Base-by-base conservation (phyloP, 768 basidiomycete species). In the Leccinum broughii region DNA sequence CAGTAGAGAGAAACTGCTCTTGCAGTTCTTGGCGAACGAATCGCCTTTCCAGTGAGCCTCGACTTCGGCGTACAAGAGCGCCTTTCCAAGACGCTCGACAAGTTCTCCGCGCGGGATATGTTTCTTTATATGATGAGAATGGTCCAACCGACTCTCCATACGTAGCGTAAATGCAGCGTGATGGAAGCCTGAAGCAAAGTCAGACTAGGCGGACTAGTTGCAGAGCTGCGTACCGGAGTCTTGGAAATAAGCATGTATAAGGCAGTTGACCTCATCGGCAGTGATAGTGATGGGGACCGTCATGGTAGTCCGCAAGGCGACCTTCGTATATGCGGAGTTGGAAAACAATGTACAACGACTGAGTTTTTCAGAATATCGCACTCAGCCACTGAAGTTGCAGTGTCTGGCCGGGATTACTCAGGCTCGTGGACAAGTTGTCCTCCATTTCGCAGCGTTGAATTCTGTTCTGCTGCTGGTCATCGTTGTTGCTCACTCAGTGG, bases 121-220 rank as follows among this genome's bases (percentile, higher is more conserved):
- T 68, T 87, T 89, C 63, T 82, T 78, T 60, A 87, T 81, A 63
- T 86, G 80, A 50, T 87, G 82, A 3, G 89, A 89, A 61, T 80
- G 80, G 57, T 92, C 87, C 53, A 93, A 80, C 41, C 83, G 83
- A 24, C 81, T 84, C 72, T 94, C 92, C 70, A 84, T 85, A 52
- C 86, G 85, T 32, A 94, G 77, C n/a, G 86, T 81, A 72, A 90
- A 94, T 6, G 92, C 91, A 32, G 91, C 85, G 69, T 94, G 92
- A 37, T 81, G 80, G 69, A 93, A 91, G 57, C 92, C 92, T 92
- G 58, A 44, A 11, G 30, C 14, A 37, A 28, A 51, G 57, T 61
- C 22, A 63, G 60, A 64, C 60, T 51, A 48, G 57, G 35, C 37
- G 15, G 22, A 55, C 15, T 17, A 53, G 52, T 34, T 28, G 14